Evolutionary conservation across 106 monocot species (phyloP).

Genomic region (Dactylorhiza incarnata): DNA sequence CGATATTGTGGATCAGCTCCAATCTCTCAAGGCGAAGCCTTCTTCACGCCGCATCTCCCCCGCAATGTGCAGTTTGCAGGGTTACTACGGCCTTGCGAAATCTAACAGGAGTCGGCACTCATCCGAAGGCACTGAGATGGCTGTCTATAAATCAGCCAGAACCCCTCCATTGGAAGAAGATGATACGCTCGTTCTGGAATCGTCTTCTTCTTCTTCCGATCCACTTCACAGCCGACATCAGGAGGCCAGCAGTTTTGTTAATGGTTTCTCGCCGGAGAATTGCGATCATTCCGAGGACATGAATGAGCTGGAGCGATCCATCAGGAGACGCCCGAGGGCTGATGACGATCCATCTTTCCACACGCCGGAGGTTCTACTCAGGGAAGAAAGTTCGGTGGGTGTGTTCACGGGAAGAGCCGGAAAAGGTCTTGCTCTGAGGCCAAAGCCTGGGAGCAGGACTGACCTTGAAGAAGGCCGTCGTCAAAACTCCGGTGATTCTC

Average conservation of each 20-base stretch:
- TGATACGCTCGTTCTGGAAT: background rate
- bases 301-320: slow-evolving; percentile 15
- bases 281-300: background rate
- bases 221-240: slow-evolving; percentile 5
- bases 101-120: slow-evolving; percentile 1
- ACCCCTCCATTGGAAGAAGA: slow-evolving; percentile 8
- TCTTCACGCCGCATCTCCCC: slow-evolving; percentile 9
- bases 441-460: slow-evolving; percentile 40
- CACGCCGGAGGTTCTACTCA: slow-evolving; percentile 29
- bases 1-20: slow-evolving; percentile 10
- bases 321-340: slow-evolving; percentile 42
- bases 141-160: slow-evolving; percentile 18
- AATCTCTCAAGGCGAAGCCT: slow-evolving; percentile 14
- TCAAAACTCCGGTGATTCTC: slow-evolving; percentile 4
- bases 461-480: slow-evolving; percentile 35
- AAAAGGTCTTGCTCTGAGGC: slow-evolving; percentile 51
- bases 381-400: slow-evolving; percentile 22
- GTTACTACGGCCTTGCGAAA: slow-evolving; percentile 24
- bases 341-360: slow-evolving; percentile 16
- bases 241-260: slow-evolving; percentile 9
- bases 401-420: slow-evolving; percentile 37
- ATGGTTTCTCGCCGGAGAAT: slow-evolving; percentile 11
- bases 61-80: slow-evolving; percentile 34
- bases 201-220: background rate
- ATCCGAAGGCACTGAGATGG: slow-evolving; percentile 23